Conservation (phyloP, 2,329 filamentous ascomycete species). For the Penicillium concentricum region DNA sequence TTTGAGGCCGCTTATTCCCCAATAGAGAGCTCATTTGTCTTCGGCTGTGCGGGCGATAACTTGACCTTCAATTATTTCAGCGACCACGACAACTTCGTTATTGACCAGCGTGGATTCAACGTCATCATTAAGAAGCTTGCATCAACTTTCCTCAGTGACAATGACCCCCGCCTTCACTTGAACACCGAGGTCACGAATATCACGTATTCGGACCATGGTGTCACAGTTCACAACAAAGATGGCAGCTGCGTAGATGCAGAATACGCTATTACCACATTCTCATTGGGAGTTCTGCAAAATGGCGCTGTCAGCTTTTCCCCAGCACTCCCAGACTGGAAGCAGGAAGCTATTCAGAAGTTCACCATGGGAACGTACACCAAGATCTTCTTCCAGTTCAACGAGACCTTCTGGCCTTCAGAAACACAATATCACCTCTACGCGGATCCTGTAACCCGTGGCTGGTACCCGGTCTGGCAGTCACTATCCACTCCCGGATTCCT, state of each 20-base stretch:
- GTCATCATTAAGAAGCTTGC: slow-evolving; percentile 58
- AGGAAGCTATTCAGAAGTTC: slow-evolving; percentile 62
- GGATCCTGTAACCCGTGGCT: slow-evolving; percentile 48
- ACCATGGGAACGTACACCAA: slow-evolving; percentile 72
- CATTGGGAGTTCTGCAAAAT: slow-evolving; percentile 66
- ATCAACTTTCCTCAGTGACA: slow-evolving; percentile 53
- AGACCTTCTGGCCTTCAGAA: slow-evolving; percentile 63
- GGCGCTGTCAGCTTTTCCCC: slow-evolving; percentile 60
- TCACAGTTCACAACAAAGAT: slow-evolving; percentile 54
- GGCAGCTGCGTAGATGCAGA: slow-evolving; percentile 59
- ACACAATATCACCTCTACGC: slow-evolving; percentile 58
- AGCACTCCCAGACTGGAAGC: slow-evolving; percentile 62
- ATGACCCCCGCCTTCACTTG: slow-evolving; percentile 59
- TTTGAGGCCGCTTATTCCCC: slow-evolving; percentile 61
- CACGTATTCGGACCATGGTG: slow-evolving; percentile 52
- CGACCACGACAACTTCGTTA: slow-evolving; percentile 61
- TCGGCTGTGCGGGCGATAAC: slow-evolving; percentile 57
- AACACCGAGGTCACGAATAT: slow-evolving; percentile 59
- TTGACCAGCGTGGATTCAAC: slow-evolving; percentile 62
- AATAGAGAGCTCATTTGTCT: slow-evolving; percentile 56
- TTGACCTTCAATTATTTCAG: slow-evolving; percentile 62
- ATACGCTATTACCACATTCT: slow-evolving; percentile 67
- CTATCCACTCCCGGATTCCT: slow-evolving; percentile 59
- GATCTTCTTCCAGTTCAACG: slow-evolving; percentile 67
- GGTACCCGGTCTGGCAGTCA: slow-evolving; percentile 65